Percentiles rank a stretch among this genome's conserved stretches.
phyloP scores from a whole-genome alignment of 2,329 filamentous ascomycete genomes.

The Pseudogymnoascus sp. region DNA sequence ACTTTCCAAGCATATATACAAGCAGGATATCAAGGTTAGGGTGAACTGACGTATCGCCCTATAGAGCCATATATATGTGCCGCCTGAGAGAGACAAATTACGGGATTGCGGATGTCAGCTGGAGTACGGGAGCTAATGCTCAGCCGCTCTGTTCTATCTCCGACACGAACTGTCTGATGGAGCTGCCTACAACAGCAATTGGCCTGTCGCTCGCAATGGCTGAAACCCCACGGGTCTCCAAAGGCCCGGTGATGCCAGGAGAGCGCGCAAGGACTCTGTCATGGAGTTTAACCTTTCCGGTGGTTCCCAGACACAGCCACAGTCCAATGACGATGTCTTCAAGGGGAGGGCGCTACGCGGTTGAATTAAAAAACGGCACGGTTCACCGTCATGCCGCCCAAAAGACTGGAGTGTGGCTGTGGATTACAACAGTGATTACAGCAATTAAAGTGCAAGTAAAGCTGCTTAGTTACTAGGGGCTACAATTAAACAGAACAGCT shows the following conservation, averaged over 20 bases:
- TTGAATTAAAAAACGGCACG: too few species aligned
- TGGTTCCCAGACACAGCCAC: neutral
- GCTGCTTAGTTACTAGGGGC: too few species aligned
- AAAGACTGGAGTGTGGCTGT: too few species aligned
- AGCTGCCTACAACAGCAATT: neutral
- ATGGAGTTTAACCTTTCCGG: neutral
- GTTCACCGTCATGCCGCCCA: too few species aligned
- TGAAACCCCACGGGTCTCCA: neutral
- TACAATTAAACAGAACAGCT: too few species aligned
- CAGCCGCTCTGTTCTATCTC: neutral
- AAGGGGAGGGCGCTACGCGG: neutral
- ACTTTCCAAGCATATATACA: neutral
- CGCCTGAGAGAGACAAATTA: neutral
- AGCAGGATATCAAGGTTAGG: neutral
- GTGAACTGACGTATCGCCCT: neutral
- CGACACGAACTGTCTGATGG: slow-evolving; percentile 1
- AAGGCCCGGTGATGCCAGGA: neutral
- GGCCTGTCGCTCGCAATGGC: neutral
- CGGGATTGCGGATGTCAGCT: neutral
- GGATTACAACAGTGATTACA: too few species aligned
- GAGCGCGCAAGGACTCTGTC: neutral
- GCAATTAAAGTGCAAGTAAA: too few species aligned
- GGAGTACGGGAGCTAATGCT: neutral
- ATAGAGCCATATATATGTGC: neutral
- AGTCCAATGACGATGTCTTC: neutral